phyloP scores from a whole-genome alignment of 2,329 filamentous ascomycete genomes.

The Dothideomycetes sp. region DNA sequence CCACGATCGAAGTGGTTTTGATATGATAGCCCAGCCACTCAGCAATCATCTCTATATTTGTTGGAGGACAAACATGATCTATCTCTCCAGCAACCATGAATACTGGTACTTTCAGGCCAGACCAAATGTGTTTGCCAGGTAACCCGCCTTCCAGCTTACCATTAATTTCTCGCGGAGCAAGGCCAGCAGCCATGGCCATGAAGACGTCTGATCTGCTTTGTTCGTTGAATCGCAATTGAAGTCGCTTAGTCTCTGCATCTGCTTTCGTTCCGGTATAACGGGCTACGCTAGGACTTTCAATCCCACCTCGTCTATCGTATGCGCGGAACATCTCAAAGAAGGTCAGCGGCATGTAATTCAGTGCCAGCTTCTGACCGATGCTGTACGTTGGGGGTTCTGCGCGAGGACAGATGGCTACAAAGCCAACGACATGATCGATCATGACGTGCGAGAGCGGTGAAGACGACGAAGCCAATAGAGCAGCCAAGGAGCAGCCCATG shows the following conservation, averaged over 20 bases:
- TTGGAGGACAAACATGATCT: constrained; percentile 64
- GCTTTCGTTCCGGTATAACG: constrained; percentile 63
- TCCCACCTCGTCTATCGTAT: constrained; percentile 71
- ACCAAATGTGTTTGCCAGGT: constrained; percentile 62
- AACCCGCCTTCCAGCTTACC: constrained; percentile 51
- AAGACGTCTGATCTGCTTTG: constrained; percentile 77
- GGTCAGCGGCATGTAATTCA: constrained; percentile 58
- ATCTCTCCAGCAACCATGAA: constrained; percentile 68
- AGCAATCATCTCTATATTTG: constrained; percentile 59
- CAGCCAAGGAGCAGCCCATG: constrained; percentile 73
- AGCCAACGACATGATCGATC: constrained; percentile 56
- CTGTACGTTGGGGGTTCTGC: constrained; percentile 40
- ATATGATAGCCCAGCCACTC: constrained; percentile 18
- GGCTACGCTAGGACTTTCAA: constrained; percentile 64
- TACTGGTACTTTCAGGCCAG: constrained; percentile 58
- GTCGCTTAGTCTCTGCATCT: constrained; percentile 52
- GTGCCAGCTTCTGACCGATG: constrained; percentile 36
- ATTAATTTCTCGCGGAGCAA: constrained; percentile 48
- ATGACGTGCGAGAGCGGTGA: constrained; percentile 43
- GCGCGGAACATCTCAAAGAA: constrained; percentile 66
- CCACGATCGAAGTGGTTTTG: background rate
- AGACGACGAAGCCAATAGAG: constrained; percentile 54
- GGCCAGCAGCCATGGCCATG: constrained; percentile 67
- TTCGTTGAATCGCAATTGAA: constrained; percentile 66
- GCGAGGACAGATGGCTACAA: constrained; percentile 73